Conservation (phyloP, 2,329 filamentous ascomycete genomes). For the Hymenoscyphus infarciens region DNA sequence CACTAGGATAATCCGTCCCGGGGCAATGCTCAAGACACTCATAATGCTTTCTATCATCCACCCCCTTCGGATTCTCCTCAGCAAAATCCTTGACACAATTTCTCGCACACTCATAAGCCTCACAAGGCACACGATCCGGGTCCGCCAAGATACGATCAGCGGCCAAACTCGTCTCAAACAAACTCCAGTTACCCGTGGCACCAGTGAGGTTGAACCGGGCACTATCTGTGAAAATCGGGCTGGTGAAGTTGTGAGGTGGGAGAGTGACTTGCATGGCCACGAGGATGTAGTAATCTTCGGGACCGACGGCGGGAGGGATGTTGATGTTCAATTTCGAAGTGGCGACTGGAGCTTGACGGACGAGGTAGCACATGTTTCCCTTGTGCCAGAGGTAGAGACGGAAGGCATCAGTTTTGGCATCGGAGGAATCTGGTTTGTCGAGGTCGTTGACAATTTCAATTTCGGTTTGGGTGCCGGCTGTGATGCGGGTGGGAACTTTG, state of each 20-base stretch:
- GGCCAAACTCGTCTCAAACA: not conserved
- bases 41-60: not conserved
- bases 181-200: not conserved
- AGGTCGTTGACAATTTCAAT: not conserved
- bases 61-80: not conserved
- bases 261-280: not conserved
- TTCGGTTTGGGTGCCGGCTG: not conserved
- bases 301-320: not conserved
- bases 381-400: conserved; percentile 1
- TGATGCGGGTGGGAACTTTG: not conserved
- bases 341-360: not conserved
- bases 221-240: not conserved
- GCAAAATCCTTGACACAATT: not conserved
- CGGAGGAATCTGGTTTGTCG: not conserved
- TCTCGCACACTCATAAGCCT: not conserved
- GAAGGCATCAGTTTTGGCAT: not conserved
- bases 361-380: not conserved
- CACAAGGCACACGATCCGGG: not conserved
- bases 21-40: not conserved
- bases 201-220: not conserved
- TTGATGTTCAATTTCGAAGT: not conserved
- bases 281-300: not conserved
- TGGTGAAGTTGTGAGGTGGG: not conserved
- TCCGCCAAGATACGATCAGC: not conserved
- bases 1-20: not conserved